Evolutionary conservation across 345 rosid genomes (phyloP), one percentile per base, ranked within the genome.

Genomic region (Isatis tinctoria): DNA sequence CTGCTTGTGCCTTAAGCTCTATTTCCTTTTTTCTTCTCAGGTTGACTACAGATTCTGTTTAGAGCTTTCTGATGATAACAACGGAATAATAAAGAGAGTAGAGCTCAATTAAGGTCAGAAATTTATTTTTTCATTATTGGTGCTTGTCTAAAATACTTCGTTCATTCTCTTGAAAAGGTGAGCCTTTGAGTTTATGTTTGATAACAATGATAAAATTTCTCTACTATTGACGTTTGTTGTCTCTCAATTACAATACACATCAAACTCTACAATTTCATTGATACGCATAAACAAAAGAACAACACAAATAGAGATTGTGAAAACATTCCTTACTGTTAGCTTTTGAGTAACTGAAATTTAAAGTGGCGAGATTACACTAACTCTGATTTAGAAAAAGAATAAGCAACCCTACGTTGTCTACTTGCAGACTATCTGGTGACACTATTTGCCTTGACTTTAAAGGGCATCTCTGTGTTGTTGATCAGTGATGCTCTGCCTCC

Each of bases 1-100:
- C 35, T 32, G 35, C 8, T 32, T 32, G 6, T 1, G 35, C 35
- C 81, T 89, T 93, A 35, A 35, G 10, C 2, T 36, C 40, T 36
- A 9, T 8, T 36, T 36, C 40, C 40, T 35, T 35, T 33, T 35
- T 8, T 27, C 37, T 35, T 35, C 37, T 35, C 37, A 6, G 10
- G 37, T 8, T 35, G 3, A 35, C 37, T 35, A 35, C 37, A 1
- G 37, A 35, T 10, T 35, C 10, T 35, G 37, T 35, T 35, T 35
- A 36, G 0, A 36, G 39, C 12, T 36, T 36, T 36, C 12, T 9
- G 39, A 36, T 36, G 39, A 8, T 36, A 36, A 36, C 39, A 36
- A 36, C 10, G 12, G 39, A 9, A 36, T 0, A 37, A 37, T n/a
- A 37, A 37, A 32, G 13, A 37, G 41, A 37, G 41, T 10, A 2